Percentiles rank a stretch among this genome's conserved stretches.
These are phyloP conservation scores for Kentomonas sorsogonicus DNA, from an alignment of 208 protist species.

Conservation along the genomic window DNA sequence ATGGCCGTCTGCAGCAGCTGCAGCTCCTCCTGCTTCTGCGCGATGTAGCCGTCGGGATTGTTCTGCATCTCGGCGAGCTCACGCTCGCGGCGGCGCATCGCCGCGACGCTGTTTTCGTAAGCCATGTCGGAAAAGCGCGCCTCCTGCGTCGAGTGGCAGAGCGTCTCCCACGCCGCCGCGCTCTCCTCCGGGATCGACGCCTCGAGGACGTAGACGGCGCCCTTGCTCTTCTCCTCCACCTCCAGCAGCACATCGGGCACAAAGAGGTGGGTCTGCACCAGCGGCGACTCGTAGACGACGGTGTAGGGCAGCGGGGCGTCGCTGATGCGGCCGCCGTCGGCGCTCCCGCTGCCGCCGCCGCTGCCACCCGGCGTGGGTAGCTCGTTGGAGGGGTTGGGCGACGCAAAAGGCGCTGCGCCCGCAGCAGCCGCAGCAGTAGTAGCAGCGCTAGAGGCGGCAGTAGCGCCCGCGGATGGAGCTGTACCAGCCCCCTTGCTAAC, in stretches of 20 bases:
- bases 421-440: too few species aligned
- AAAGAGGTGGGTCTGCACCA: conserved; percentile 29
- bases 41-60: conserved; percentile 37
- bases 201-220: conserved; percentile 46
- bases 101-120: conserved; percentile 21
- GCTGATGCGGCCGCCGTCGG: too few species aligned
- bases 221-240: conserved; percentile 16
- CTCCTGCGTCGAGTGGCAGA: conserved; percentile 48
- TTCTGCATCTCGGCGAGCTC: conserved; percentile 31
- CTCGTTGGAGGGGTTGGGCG: too few species aligned
- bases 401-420: too few species aligned
- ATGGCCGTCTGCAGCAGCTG: conserved; percentile 23
- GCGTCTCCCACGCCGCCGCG: conserved; percentile 47
- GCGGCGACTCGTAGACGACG: conserved; percentile 18
- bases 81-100: conserved; percentile 11
- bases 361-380: too few species aligned
- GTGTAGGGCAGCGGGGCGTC: too few species aligned
- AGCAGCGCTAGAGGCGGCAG: too few species aligned
- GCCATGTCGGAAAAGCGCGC: conserved; percentile 26
- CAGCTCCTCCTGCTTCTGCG: conserved; percentile 25
- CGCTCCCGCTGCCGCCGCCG: too few species aligned
- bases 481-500: too few species aligned
- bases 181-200: conserved; percentile 35
- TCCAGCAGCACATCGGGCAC: conserved; percentile 47
- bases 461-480: too few species aligned